These are phyloP conservation scores for Torulaspora microellipsoides DNA, from an alignment of 805 yeast species.

Conservation along the genomic window DNA sequence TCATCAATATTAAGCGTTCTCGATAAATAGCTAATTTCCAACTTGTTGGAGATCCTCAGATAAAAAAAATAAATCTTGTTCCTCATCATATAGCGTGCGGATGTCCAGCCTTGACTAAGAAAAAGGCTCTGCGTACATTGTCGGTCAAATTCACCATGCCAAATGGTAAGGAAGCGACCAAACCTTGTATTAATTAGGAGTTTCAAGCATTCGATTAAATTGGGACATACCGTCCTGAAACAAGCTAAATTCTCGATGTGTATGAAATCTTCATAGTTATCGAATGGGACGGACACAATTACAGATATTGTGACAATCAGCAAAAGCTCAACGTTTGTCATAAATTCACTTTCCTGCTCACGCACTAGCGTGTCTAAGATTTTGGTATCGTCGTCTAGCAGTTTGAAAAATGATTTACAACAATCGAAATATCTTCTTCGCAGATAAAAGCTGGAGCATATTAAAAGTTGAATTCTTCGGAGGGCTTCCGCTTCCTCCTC, in stretches of 20 bases:
- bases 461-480: conserved; percentile 14
- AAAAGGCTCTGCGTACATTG: conserved; percentile 18
- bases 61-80: conserved; percentile 30
- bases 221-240: conserved; percentile 13
- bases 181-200: conserved; percentile 24
- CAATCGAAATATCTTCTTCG: conserved; percentile 26
- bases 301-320: conserved; percentile 23
- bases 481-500: conserved; percentile 14
- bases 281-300: conserved; percentile 27
- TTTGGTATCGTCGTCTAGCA: conserved; percentile 14
- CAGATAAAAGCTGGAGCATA: conserved; percentile 17
- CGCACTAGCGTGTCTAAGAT: conserved; percentile 3
- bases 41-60: conserved; percentile 22
- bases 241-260: conserved; percentile 17
- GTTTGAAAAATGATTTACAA: conserved; percentile 17
- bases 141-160: conserved; percentile 20
- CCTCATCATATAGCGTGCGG: conserved; percentile 20
- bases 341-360: conserved; percentile 4
- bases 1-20: conserved; percentile 20
- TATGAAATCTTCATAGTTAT: conserved; percentile 25
- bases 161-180: conserved; percentile 21
- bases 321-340: conserved; percentile 21
- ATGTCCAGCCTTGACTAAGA: conserved; percentile 19
- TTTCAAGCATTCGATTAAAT: conserved; percentile 15
- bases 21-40: conserved; percentile 26